phyloP scores from a whole-genome alignment of 202 grass and related monocot genomes.

The Schoenoplectus tabernaemontani region DNA sequence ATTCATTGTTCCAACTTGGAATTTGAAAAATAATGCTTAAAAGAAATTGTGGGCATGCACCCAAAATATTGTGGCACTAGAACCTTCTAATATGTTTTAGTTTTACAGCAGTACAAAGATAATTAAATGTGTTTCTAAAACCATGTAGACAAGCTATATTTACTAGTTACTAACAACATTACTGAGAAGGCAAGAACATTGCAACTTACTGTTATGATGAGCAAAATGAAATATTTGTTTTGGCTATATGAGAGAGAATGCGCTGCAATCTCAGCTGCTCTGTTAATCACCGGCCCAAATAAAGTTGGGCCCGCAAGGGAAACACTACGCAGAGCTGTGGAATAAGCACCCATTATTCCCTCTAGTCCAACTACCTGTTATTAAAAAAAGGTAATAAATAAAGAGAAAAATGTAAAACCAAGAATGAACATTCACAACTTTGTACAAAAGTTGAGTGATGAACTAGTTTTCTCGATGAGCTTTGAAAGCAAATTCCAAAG shows the following conservation, averaged over 20 bases:
- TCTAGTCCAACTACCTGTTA: slow-evolving; percentile 77
- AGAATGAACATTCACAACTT: too few relatives aligned
- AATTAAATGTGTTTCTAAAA: neutral
- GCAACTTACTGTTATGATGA: slow-evolving; percentile 73
- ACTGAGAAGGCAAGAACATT: neutral
- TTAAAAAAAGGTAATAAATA: neutral
- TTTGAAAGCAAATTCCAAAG: neutral
- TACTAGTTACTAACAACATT: too few relatives aligned
- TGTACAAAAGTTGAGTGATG: neutral
- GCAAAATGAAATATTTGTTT: slow-evolving; percentile 84
- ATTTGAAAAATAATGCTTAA: too few relatives aligned
- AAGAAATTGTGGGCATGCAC: neutral
- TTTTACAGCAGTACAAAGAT: neutral
- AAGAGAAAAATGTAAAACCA: too few relatives aligned
- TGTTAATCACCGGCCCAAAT: slow-evolving; percentile 88
- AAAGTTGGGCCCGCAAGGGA: slow-evolving; percentile 78
- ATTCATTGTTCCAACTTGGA: too few relatives aligned
- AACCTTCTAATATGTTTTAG: neutral
- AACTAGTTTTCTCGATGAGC: neutral
- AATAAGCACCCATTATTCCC: slow-evolving; percentile 91
- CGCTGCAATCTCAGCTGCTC: slow-evolving; percentile 73
- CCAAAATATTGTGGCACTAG: neutral
- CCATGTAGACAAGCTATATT: neutral
- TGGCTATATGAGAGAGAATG: slow-evolving; percentile 56
- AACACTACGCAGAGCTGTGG: slow-evolving; percentile 51